phyloP scores from a whole-genome alignment of 352 stramenopile species.

The Pythium oligandrum region DNA sequence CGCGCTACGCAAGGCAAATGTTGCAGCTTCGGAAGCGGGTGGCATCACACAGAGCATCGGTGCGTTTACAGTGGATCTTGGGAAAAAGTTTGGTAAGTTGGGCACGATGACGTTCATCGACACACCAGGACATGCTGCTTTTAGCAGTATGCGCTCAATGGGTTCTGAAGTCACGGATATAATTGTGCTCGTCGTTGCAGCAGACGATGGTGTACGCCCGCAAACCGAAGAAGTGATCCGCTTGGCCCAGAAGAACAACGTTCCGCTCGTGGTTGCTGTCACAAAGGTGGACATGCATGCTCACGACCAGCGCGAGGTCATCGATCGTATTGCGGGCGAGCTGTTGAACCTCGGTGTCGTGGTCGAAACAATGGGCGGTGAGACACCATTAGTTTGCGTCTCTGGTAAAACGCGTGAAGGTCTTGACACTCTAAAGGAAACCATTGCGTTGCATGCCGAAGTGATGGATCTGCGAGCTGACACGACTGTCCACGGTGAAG shows the following conservation, averaged over 20 bases:
- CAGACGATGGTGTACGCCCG: constrained; percentile 97
- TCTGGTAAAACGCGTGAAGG: constrained; percentile 93
- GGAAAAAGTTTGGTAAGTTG: constrained; percentile 61
- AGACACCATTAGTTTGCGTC: constrained; percentile 92
- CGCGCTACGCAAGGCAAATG: constrained; percentile 83
- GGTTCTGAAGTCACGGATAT: constrained; percentile 98
- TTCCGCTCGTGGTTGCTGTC: constrained; percentile 96
- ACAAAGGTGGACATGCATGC: constrained; percentile 96
- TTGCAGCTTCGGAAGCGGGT: constrained; percentile 94
- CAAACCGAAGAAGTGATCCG: constrained; percentile 97
- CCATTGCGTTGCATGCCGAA: constrained; percentile 95
- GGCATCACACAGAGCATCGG: constrained; percentile 99
- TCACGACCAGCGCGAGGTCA: constrained; percentile 65
- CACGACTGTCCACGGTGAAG: constrained; percentile 82
- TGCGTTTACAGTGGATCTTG: constrained; percentile 95
- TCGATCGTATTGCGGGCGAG: constrained; percentile 72
- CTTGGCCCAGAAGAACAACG: constrained; percentile 91
- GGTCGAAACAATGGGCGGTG: constrained; percentile 92
- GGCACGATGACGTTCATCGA: constrained; percentile 97
- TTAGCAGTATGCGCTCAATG: constrained; percentile 96
- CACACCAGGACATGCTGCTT: constrained; percentile 99
- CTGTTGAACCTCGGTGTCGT: constrained; percentile 93
- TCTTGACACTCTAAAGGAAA: constrained; percentile 96
- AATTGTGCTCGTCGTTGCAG: constrained; percentile 96
- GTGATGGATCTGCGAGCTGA: constrained; percentile 95